Evolutionary conservation across 2,329 filamentous ascomycete genomes (phyloP).

Genomic region (Eutypa lata): DNA sequence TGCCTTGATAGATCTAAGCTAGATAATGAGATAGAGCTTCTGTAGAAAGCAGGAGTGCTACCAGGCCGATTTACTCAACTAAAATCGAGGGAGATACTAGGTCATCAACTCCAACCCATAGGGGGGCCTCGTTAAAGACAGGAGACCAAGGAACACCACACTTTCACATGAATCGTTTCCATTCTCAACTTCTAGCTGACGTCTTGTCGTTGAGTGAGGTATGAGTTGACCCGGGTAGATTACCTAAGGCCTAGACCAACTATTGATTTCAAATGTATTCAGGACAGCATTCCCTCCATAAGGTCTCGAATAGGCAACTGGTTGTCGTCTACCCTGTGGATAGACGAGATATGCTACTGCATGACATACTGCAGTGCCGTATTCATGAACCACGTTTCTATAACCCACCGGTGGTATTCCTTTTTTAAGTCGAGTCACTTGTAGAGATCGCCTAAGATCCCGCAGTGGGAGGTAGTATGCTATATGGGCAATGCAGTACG

Average conservation of each 20-base stretch:
- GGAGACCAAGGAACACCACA: too few relatives aligned
- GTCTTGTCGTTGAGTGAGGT: background rate
- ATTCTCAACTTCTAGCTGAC: background rate
- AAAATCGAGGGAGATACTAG: too few relatives aligned
- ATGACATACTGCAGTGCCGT: background rate
- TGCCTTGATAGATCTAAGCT: too few relatives aligned
- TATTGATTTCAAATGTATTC: background rate
- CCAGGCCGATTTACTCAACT: too few relatives aligned
- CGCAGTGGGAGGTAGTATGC: background rate
- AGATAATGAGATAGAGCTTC: too few relatives aligned
- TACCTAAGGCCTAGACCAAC: background rate
- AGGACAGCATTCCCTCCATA: background rate
- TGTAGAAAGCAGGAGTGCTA: too few relatives aligned
- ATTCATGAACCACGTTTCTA: background rate
- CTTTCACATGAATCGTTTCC: too few relatives aligned
- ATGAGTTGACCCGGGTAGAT: background rate
- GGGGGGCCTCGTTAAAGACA: too few relatives aligned
- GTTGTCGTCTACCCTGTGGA: background rate
- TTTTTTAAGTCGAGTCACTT: background rate
- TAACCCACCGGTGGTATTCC: background rate
- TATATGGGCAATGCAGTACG: background rate
- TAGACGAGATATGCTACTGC: background rate
- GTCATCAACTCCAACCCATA: too few relatives aligned
- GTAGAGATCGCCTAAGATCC: background rate
- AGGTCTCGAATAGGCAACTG: background rate